These are phyloP conservation scores for Stentor coeruleus DNA, from an alignment of 73 alveolate genomes.

Conservation along the genomic window DNA sequence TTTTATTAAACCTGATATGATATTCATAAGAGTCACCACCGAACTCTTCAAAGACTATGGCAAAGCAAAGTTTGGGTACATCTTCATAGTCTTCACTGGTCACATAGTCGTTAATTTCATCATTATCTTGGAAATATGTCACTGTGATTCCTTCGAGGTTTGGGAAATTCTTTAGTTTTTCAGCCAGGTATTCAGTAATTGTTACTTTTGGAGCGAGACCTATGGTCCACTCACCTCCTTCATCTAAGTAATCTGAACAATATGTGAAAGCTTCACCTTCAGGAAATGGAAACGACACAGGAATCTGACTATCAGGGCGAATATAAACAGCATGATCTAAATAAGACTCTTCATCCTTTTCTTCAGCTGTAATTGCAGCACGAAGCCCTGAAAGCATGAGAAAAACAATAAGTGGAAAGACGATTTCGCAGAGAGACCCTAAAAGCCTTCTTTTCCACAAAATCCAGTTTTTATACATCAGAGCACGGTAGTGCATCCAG, in stretches of 20 bases:
- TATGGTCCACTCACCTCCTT: neutral
- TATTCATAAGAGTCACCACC: neutral
- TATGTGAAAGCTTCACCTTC: neutral
- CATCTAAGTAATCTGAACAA: neutral
- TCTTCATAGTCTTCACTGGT: conserved; percentile 37
- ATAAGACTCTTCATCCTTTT: conserved; percentile 2
- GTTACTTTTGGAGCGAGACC: neutral
- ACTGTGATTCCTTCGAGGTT: neutral
- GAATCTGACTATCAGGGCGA: neutral
- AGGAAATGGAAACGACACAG: conserved; percentile 1
- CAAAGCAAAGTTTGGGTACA: conserved; percentile 38
- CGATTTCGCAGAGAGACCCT: conserved; percentile 63
- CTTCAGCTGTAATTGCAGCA: conserved; percentile 20
- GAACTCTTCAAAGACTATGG: neutral
- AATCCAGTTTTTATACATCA: conserved; percentile 38
- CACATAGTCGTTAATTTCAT: conserved; percentile 23
- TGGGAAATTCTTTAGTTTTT: neutral
- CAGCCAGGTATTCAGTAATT: neutral
- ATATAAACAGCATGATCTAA: neutral
- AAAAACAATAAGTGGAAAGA: conserved; percentile 61
- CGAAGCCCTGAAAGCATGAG: conserved; percentile 28
- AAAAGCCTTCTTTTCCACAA: conserved; percentile 65
- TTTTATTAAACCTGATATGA: neutral
- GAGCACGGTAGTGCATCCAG: conserved; percentile 6
- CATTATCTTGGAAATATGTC: neutral